These are phyloP conservation scores for Phytophthora quininea DNA, from an alignment of 352 stramenopile genomes.

Conservation along the genomic window DNA sequence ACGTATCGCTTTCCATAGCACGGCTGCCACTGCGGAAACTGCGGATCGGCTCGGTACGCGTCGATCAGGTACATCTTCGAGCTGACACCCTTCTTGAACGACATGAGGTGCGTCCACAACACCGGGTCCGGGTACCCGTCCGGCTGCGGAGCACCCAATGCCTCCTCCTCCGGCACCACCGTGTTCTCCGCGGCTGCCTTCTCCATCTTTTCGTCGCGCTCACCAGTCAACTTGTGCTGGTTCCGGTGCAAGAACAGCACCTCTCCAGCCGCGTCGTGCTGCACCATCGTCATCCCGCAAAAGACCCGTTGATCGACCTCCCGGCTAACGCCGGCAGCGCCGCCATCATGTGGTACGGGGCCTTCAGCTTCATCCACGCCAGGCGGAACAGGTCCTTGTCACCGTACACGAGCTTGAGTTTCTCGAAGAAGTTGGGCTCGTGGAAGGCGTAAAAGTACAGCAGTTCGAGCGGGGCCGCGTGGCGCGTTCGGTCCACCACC, in stretches of 20 bases:
- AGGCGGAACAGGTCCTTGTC: conserved; percentile 68
- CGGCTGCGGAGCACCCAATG: conserved; percentile 16
- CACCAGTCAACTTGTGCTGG: conserved; percentile 41
- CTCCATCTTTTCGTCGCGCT: conserved; percentile 19
- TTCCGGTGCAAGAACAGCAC: conserved; percentile 61
- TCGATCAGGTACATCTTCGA: conserved; percentile 53
- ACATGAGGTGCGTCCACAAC: conserved; percentile 71
- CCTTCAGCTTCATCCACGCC: conserved; percentile 54
- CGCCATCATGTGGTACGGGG: conserved; percentile 51
- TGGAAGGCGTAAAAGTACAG: conserved; percentile 55
- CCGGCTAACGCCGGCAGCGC: conserved; percentile 43
- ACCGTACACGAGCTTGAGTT: conserved; percentile 44
- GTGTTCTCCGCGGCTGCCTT: conserved; percentile 14
- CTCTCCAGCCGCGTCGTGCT: conserved; percentile 38
- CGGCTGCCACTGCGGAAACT: conserved; percentile 53
- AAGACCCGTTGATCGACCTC: conserved; percentile 41
- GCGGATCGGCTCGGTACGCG: conserved; percentile 44
- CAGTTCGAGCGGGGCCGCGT: conserved; percentile 33
- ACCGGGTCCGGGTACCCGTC: conserved; percentile 44
- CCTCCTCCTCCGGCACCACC: conserved; percentile 16
- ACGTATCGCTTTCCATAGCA: conserved; percentile 52
- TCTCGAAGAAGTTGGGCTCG: conserved; percentile 35
- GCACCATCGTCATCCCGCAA: conserved; percentile 59
- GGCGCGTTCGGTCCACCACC: conserved; percentile 46
- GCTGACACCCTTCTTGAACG: conserved; percentile 48